Evolutionary conservation across 257 asterid species (phyloP).

Genomic region (Verbena officinalis): DNA sequence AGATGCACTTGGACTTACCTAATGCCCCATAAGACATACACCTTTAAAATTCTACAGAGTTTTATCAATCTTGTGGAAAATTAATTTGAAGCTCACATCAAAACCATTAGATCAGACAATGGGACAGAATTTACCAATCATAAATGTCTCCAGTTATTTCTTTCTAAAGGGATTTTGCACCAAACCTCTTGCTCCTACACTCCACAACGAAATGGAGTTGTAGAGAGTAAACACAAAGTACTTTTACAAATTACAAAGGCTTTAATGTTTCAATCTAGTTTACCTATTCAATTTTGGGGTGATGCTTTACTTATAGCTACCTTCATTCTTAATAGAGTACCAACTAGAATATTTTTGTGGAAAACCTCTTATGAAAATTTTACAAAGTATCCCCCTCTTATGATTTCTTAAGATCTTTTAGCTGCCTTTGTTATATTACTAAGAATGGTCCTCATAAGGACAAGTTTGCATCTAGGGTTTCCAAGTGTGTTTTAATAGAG

Average conservation of each 20-base stretch:
- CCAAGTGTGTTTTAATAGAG: too few relatives aligned
- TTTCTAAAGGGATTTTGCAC: background rate
- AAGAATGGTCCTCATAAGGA: too few relatives aligned
- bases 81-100: background rate
- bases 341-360: too few relatives aligned
- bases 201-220: too few relatives aligned
- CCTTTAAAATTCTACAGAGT: background rate
- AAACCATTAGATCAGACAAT: background rate
- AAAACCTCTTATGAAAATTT: too few relatives aligned
- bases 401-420: too few relatives aligned
- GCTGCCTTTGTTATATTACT: too few relatives aligned
- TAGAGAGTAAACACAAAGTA: background rate
- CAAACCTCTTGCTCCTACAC: background rate
- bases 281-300: too few relatives aligned
- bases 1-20: background rate
- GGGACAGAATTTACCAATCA: background rate
- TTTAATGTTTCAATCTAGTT: background rate
- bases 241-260: background rate
- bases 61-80: background rate
- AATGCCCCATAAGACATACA: background rate
- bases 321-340: too few relatives aligned
- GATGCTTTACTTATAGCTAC: too few relatives aligned
- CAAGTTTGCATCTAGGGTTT: too few relatives aligned
- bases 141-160: background rate
- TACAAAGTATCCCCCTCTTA: too few relatives aligned